Conservation (phyloP, 2,329 filamentous ascomycete species). For the Beauveria pseudobassiana region DNA sequence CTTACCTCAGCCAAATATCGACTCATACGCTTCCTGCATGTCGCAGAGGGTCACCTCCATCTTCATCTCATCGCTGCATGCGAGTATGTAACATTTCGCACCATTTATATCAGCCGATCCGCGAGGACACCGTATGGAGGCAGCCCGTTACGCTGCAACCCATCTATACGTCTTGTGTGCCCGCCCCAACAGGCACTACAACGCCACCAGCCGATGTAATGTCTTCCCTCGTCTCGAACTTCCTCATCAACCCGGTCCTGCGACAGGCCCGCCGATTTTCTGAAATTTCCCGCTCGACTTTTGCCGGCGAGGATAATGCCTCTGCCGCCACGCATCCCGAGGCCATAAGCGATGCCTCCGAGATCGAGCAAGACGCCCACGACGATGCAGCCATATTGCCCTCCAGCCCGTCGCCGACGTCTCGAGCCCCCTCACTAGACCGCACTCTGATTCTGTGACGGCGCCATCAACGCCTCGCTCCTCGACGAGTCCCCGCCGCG, state of each 20-base stretch:
- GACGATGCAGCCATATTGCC: background rate
- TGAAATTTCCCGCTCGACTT: conserved; percentile 35
- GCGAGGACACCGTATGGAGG: conserved; percentile 5
- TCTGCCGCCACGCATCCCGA: conserved; percentile 15
- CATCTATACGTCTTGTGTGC: background rate
- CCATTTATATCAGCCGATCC: background rate
- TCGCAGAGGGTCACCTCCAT: background rate
- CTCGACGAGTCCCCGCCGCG: conserved; percentile 18
- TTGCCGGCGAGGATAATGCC: conserved; percentile 28
- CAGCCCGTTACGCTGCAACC: background rate
- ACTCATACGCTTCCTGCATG: background rate
- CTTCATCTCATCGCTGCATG: background rate
- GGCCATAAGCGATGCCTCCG: conserved; percentile 22
- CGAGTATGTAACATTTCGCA: conserved; percentile 3
- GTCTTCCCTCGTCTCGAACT: conserved; percentile 57
- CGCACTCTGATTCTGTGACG: background rate
- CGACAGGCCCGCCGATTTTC: conserved; percentile 60
- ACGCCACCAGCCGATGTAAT: conserved; percentile 30
- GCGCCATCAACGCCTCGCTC: background rate
- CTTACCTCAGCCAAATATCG: conserved; percentile 1
- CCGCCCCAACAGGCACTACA: background rate
- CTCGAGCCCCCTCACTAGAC: background rate
- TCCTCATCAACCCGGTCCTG: conserved; percentile 58
- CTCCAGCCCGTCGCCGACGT: background rate
- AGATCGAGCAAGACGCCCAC: conserved; percentile 8